Conservation (phyloP, 2,329 filamentous ascomycete genomes). For the Trichophyton schoenleinii region DNA sequence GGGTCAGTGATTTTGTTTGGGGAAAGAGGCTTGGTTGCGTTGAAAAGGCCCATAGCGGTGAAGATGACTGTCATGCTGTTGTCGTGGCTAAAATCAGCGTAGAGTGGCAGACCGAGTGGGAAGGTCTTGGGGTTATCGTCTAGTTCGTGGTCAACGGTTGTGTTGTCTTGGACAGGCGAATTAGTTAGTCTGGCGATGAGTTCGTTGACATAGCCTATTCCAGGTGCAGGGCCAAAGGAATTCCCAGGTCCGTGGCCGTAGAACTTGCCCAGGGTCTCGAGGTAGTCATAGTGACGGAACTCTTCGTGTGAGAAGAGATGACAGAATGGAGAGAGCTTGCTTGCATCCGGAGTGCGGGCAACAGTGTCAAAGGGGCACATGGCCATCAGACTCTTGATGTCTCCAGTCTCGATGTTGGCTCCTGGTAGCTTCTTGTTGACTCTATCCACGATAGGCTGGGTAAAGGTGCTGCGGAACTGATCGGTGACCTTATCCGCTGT, state of each 20-base stretch:
- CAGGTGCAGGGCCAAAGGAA: constrained; percentile 67
- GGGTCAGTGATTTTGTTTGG: constrained; percentile 39
- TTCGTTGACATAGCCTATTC: constrained; percentile 79
- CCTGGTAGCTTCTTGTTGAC: constrained; percentile 58
- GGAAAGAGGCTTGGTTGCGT: constrained; percentile 45
- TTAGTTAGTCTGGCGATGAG: constrained; percentile 67
- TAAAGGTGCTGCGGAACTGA: constrained; percentile 52
- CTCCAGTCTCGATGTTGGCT: constrained; percentile 48
- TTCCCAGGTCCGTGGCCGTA: constrained; percentile 71
- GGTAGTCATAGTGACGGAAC: constrained; percentile 72
- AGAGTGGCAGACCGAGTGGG: constrained; percentile 55
- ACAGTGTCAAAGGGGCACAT: constrained; percentile 77
- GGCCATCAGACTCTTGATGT: constrained; percentile 70
- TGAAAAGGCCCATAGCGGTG: constrained; percentile 66
- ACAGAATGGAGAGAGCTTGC: constrained; percentile 58
- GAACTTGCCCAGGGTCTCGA: constrained; percentile 67
- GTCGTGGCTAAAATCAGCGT: constrained; percentile 87
- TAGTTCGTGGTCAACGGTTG: constrained; percentile 65
- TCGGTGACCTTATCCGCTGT: neutral
- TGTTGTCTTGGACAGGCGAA: constrained; percentile 56
- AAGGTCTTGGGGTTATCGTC: constrained; percentile 58
- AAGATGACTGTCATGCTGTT: constrained; percentile 72
- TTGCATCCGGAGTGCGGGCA: constrained; percentile 40
- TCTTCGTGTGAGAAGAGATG: constrained; percentile 58
- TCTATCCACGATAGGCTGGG: constrained; percentile 53